Evolutionary conservation across 139 green algal genomes (phyloP).

Genomic region (Volvox reticuliferus): DNA sequence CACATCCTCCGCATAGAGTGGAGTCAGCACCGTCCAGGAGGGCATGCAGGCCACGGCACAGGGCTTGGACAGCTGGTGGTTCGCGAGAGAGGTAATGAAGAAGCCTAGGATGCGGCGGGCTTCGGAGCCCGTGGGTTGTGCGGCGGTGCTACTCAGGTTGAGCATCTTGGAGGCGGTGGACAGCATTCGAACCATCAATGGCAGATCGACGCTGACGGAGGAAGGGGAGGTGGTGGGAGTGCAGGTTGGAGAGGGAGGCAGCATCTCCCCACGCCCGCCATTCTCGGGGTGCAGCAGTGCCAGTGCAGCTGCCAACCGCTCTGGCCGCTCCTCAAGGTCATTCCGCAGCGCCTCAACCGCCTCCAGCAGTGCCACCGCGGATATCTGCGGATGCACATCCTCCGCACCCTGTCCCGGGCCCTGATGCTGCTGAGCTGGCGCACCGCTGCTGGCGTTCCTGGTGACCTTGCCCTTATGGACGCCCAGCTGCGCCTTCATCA

Average conservation of each 20-base stretch:
- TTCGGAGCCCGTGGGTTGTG: slow-evolving; percentile 36
- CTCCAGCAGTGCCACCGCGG: slow-evolving; percentile 11
- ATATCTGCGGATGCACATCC: neutral
- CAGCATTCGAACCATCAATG: slow-evolving; percentile 8
- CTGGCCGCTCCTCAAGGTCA: neutral
- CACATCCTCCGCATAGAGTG: slow-evolving; percentile 80
- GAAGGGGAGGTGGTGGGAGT: neutral
- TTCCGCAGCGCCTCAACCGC: neutral
- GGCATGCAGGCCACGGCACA: slow-evolving; percentile 18
- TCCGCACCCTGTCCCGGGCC: neutral
- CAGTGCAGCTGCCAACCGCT: slow-evolving; percentile 20
- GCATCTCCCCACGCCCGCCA: neutral
- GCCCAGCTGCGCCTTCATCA: neutral
- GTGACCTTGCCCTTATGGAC: neutral
- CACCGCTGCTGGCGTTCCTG: neutral
- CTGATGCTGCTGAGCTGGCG: neutral
- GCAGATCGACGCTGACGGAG: neutral
- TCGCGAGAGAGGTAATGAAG: slow-evolving; percentile 47
- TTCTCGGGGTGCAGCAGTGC: slow-evolving; percentile 16
- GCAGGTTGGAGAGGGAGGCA: neutral
- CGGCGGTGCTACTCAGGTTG: neutral
- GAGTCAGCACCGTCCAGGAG: slow-evolving; percentile 69
- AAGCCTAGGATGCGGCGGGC: slow-evolving; percentile 49
- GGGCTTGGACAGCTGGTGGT: slow-evolving; percentile 32
- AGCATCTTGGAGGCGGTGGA: slow-evolving; percentile 13